Conservation (phyloP, 192 early-diverging fungal species). For the Umbelopsis sp. region DNA sequence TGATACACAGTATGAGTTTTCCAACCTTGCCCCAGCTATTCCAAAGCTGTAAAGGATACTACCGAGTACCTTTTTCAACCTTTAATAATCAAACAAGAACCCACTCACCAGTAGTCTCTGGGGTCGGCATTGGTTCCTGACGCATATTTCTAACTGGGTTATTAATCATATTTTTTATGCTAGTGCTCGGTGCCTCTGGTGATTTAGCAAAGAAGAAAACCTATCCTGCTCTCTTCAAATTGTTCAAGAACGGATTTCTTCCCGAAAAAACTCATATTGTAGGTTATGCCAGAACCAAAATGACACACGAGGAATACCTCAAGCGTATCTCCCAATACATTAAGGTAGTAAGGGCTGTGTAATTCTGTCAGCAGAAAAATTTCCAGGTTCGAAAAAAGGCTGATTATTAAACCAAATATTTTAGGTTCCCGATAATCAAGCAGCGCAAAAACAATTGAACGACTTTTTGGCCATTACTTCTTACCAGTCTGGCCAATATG, state of each 20-base stretch:
- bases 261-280: conserved; percentile 74
- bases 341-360: conserved; percentile 31
- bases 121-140: too few relatives aligned
- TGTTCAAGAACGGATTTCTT: conserved; percentile 79
- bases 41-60: too few relatives aligned
- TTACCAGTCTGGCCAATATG: conserved; percentile 85
- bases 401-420: conserved; percentile 15
- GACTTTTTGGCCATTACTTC: conserved; percentile 69
- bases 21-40: not conserved
- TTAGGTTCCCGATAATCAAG: conserved; percentile 31
- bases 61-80: too few relatives aligned
- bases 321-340: conserved; percentile 73
- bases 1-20: not conserved
- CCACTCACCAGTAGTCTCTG: too few relatives aligned
- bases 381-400: not conserved
- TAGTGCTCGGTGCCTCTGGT: conserved; percentile 82
- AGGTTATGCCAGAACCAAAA: conserved; percentile 89
- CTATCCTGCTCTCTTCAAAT: conserved; percentile 89
- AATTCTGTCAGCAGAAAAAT: conserved; percentile 1
- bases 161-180: not conserved
- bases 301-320: conserved; percentile 76
- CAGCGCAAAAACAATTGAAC: conserved; percentile 53
- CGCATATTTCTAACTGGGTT: not conserved
- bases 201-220: conserved; percentile 98
- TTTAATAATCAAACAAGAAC: too few relatives aligned